These are phyloP conservation scores for Copromyces sp. DNA, from an alignment of 495 filamentous ascomycete genomes.

Conservation along the genomic window DNA sequence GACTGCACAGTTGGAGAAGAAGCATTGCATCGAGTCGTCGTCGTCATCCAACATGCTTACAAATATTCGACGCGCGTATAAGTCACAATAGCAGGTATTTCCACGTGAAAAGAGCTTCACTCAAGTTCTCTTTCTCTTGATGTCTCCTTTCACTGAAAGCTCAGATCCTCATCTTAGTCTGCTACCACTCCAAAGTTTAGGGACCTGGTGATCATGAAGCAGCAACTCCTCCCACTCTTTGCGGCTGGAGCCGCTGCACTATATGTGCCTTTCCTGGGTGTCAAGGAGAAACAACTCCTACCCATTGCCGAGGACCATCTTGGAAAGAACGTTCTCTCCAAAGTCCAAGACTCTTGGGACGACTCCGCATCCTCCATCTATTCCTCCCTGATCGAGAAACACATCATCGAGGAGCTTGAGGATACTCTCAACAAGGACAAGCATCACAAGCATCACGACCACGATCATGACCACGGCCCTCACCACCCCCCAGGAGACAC, in stretches of 20 bases:
- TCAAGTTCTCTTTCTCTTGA: background rate
- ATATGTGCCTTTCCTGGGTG: background rate
- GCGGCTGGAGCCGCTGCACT: slow-evolving; percentile 40
- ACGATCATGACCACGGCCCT: slow-evolving; percentile 5
- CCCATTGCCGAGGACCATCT: slow-evolving; percentile 44
- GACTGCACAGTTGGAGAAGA: background rate
- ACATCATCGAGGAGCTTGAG: slow-evolving; percentile 5
- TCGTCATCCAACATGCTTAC: background rate
- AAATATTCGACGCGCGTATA: background rate
- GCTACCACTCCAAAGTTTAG: background rate
- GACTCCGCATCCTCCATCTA: slow-evolving; percentile 8
- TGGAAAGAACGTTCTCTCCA: slow-evolving; percentile 17
- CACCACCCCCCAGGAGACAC: slow-evolving; percentile 19
- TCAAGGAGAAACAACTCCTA: slow-evolving; percentile 30
- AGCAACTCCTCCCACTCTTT: slow-evolving; percentile 34
- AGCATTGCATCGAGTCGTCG: background rate
- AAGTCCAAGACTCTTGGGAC: slow-evolving; percentile 15
- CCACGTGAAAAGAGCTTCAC: background rate
- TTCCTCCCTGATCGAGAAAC: slow-evolving; percentile 6
- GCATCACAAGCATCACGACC: slow-evolving; percentile 30
- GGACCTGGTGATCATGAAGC: slow-evolving; percentile 24
- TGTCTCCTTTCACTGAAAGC: background rate
- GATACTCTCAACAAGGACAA: slow-evolving; percentile 10
- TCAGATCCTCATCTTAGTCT: background rate
- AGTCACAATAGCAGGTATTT: background rate